phyloP scores from a whole-genome alignment of 2,329 filamentous ascomycete species.

The Graphilbum ipis-grandicollis region DNA sequence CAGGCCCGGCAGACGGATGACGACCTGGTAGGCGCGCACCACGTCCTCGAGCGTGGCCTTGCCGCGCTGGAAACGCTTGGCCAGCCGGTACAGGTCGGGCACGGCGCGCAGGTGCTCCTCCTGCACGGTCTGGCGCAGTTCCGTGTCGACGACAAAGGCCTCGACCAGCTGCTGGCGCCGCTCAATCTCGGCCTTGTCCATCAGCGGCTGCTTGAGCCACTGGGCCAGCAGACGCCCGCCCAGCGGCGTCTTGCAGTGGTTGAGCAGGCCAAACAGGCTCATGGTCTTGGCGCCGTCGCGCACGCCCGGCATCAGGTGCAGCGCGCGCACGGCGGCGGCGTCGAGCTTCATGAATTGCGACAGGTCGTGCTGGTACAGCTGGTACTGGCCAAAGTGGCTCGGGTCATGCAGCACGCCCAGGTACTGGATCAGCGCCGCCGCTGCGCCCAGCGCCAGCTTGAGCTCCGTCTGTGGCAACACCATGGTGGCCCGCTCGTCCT shows the following conservation, averaged over 20 bases:
- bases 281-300: slow-evolving; percentile 93
- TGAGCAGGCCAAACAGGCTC: slow-evolving; percentile 85
- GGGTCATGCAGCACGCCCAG: slow-evolving; percentile 77
- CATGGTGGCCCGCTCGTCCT: slow-evolving; percentile 55
- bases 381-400: slow-evolving; percentile 93
- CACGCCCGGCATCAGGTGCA: slow-evolving; percentile 93
- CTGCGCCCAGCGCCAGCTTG: slow-evolving; percentile 90
- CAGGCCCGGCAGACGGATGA: slow-evolving; percentile 81
- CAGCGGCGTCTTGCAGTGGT: slow-evolving; percentile 93
- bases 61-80: slow-evolving; percentile 87
- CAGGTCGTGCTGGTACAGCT: slow-evolving; percentile 91
- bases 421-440: slow-evolving; percentile 87
- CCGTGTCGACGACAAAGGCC: slow-evolving; percentile 83
- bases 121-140: slow-evolving; percentile 87
- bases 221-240: slow-evolving; percentile 81
- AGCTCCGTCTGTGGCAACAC: slow-evolving; percentile 78
- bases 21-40: slow-evolving; percentile 83
- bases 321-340: slow-evolving; percentile 77
- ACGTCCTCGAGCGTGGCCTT: slow-evolving; percentile 90
- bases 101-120: slow-evolving; percentile 88
- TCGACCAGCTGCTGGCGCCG: slow-evolving; percentile 87
- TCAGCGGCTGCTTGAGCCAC: slow-evolving; percentile 94
- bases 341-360: slow-evolving; percentile 98
- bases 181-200: slow-evolving; percentile 74
- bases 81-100: slow-evolving; percentile 81